phyloP scores from a whole-genome alignment of 1,284 basidiomycete species.

The Ganoderma meredithae region DNA sequence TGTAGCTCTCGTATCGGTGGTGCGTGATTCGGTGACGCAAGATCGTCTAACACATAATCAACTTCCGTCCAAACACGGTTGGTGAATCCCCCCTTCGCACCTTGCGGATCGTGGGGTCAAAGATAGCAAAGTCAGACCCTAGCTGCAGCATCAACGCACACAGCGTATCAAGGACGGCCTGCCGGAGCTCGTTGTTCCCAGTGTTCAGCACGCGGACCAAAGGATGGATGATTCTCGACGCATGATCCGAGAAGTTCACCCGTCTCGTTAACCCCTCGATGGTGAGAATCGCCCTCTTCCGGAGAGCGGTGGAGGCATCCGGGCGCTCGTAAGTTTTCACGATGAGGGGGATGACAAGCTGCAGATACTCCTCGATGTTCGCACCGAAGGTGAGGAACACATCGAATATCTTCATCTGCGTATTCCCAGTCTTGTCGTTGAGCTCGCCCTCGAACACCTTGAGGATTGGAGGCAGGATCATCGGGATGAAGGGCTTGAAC shows the following conservation, averaged over 20 bases:
- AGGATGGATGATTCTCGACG: constrained; percentile 96
- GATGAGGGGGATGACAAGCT: constrained; percentile 95
- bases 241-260: constrained; percentile 99
- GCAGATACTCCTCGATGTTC: constrained; percentile 98
- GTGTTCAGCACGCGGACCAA: constrained; percentile 87
- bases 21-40: constrained; percentile 86
- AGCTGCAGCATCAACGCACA: constrained; percentile 94
- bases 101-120: constrained; percentile 97
- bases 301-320: constrained; percentile 78
- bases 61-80: background rate
- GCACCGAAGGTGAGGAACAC: constrained; percentile 95
- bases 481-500: constrained; percentile 97
- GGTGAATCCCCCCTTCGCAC: constrained; percentile 48
- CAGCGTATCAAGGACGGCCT: constrained; percentile 92
- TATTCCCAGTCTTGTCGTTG: constrained; percentile 78
- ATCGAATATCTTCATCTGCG: constrained; percentile 92
- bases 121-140: constrained; percentile 96
- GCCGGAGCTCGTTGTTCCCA: constrained; percentile 84
- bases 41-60: constrained; percentile 60
- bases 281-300: constrained; percentile 91
- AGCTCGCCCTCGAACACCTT: constrained; percentile 91
- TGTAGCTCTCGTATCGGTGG: constrained; percentile 87
- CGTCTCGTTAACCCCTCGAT: constrained; percentile 92
- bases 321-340: constrained; percentile 90
- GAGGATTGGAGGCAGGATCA: constrained; percentile 89